Base-by-base conservation (phyloP, 176 grass and related monocot genomes). In the Paspalum vaginatum region DNA sequence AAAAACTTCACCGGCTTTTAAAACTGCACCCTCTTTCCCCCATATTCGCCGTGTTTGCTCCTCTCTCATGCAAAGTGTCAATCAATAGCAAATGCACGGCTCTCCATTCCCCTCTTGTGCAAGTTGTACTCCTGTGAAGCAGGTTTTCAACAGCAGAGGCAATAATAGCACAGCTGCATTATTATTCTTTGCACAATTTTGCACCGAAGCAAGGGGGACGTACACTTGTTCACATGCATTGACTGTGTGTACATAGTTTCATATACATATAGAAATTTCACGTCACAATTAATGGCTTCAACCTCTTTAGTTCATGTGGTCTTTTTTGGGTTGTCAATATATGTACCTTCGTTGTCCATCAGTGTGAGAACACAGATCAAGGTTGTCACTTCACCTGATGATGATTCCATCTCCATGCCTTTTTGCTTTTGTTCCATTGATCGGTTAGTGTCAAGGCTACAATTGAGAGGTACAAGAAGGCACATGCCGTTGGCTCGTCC, bases 401-500 rank as follows among this genome's bases (percentile, higher is more conserved):
- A 27, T 70, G 22, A 37, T 22, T 80, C 43, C 16, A 64, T 78
- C 59, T 50, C 44, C 45, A 22, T 79, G 37, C 70, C 56, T 47
- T 75, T 75, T 32, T 76, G 14, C 40, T 55, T 55, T 80, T 49
- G 53, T 89, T 89, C 45, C 37, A 17, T 45, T 48, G 18, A 15
- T 75, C 21, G 12, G 11, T 49, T 88, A 92, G 90, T 81, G 85
- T 89, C 11, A 93, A 82, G 78, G 85, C 81, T 77, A 89, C 87
- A 57, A 87, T 93, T 79, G 91, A 93, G 45, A 87, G 81, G 77
- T 93, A 93, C 84, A 93, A 89, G 81, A 93, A 93, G 87, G 91
- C 84, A 46, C 81, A 86, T 75, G 81, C 91, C n/a, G 71, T 40
- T 62, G 85, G 81, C 43, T 93, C 91, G 24, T 82, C 74, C 26